Percentiles rank a stretch among this genome's conserved stretches.
phyloP scores from a whole-genome alignment of 306 rosid species.

The Acmispon strigosus region DNA sequence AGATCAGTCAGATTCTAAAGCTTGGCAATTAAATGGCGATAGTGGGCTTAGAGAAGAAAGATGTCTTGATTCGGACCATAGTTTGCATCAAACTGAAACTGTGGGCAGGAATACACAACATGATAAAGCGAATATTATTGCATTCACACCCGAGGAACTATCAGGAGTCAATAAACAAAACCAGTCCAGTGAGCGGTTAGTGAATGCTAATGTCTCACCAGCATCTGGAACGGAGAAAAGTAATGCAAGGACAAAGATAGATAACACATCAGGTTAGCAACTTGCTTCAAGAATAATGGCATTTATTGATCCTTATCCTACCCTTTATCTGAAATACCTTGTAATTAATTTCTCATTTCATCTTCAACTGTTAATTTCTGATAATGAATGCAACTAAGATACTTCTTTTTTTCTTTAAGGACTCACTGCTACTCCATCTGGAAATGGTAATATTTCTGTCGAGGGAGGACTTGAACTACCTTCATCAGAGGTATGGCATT shows the following conservation, averaged over 20 bases:
- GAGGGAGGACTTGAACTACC: conserved; percentile 61
- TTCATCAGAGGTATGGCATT: conserved; percentile 62
- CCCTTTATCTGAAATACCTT: conserved; percentile 5
- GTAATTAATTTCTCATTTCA: conserved; percentile 3
- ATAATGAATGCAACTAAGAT: conserved; percentile 27
- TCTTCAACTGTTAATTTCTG: conserved; percentile 23
- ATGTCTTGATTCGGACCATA: conserved; percentile 48
- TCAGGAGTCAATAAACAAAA: conserved; percentile 68
- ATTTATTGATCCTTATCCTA: conserved; percentile 5
- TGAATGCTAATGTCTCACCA: conserved; percentile 47
- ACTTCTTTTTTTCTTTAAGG: conserved; percentile 43
- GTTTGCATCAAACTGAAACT: conserved; percentile 42
- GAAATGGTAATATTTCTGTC: conserved; percentile 49
- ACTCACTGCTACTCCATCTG: conserved; percentile 41
- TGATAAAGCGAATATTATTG: conserved; percentile 39
- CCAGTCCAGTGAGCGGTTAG: conserved; percentile 47
- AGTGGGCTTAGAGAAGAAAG: conserved; percentile 59
- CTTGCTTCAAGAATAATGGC: conserved; percentile 17
- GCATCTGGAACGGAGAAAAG: conserved; percentile 53
- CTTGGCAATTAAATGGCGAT: conserved; percentile 61
- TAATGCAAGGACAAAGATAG: conserved; percentile 56
- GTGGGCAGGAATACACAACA: conserved; percentile 37
- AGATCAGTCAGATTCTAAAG: conserved; percentile 74
- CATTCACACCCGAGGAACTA: conserved; percentile 52
- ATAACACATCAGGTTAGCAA: conserved; percentile 64